phyloP scores from a whole-genome alignment of 352 stramenopile genomes.

The Phytophthora boehmeriae region DNA sequence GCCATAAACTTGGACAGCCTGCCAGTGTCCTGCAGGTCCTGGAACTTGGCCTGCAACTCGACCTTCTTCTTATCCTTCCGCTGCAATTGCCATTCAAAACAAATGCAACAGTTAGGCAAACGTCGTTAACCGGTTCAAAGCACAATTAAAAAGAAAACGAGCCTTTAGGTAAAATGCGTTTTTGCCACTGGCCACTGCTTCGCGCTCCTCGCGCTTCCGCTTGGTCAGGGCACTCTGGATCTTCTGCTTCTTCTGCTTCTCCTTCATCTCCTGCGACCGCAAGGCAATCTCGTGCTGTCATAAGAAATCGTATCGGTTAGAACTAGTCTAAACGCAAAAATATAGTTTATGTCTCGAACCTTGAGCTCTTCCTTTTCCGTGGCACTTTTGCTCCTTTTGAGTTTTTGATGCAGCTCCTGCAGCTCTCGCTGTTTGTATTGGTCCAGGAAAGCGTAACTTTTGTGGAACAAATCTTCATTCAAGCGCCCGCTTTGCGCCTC shows the following conservation, averaged over 20 bases:
- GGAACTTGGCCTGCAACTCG: constrained; percentile 91
- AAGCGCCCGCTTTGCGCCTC: constrained; percentile 82
- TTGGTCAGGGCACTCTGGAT: constrained; percentile 75
- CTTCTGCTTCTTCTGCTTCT: constrained; percentile 81
- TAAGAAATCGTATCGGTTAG: neutral
- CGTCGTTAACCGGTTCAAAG: neutral
- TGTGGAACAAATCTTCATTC: constrained; percentile 89
- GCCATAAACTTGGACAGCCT: constrained; percentile 93
- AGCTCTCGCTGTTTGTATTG: constrained; percentile 90
- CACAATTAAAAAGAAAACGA: constrained; percentile 15
- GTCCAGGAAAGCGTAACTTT: constrained; percentile 90
- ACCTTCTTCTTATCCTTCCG: constrained; percentile 92
- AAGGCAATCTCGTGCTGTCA: constrained; percentile 71
- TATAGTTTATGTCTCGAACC: constrained; percentile 38
- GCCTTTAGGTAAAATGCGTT: constrained; percentile 92
- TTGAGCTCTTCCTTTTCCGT: constrained; percentile 81
- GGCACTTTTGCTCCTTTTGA: constrained; percentile 70
- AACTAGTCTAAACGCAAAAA: neutral
- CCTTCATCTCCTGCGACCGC: constrained; percentile 65
- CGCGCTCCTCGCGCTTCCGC: constrained; percentile 86
- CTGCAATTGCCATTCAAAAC: constrained; percentile 31
- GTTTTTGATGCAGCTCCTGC: constrained; percentile 82
- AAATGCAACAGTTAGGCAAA: constrained; percentile 2
- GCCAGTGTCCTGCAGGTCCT: constrained; percentile 88
- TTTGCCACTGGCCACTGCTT: constrained; percentile 90